phyloP scores from a whole-genome alignment of 805 yeast species.

The Candida vartiovaarae region DNA sequence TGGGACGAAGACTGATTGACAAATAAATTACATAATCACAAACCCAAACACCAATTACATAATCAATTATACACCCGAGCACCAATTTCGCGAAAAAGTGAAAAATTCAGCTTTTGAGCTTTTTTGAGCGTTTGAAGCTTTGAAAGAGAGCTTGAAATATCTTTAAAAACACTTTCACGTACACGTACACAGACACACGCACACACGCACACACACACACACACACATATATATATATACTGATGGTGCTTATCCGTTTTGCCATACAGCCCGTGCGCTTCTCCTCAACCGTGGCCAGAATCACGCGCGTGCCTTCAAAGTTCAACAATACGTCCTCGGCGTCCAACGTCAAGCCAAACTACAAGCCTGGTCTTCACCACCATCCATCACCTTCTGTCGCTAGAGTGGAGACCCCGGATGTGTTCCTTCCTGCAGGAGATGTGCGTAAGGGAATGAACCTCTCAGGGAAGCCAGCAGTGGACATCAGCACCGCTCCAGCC shows the following conservation, averaged over 20 bases:
- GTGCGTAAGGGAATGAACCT: constrained; percentile 40
- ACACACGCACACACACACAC: no score
- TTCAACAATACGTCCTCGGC: constrained; percentile 61
- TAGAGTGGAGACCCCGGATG: constrained; percentile 53
- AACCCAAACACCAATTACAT: background rate
- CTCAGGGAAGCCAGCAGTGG: constrained; percentile 19
- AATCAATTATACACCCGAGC: background rate
- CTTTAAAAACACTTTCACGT: no score
- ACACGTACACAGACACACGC: no score
- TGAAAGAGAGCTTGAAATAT: no score
- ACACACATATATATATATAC: constrained; percentile 20
- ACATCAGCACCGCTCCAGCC: constrained; percentile 29
- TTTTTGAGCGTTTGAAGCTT: no score
- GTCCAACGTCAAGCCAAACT: constrained; percentile 46
- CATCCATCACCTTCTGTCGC: constrained; percentile 59
- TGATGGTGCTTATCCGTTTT: constrained; percentile 3
- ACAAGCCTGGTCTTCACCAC: constrained; percentile 48
- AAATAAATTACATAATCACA: no score
- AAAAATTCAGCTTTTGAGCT: no score
- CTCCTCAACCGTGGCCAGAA: constrained; percentile 9
- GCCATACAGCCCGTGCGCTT: constrained; percentile 2
- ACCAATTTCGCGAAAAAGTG: no score
- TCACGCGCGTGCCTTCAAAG: constrained; percentile 39
- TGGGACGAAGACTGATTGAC: background rate
- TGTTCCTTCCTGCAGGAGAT: constrained; percentile 58